Evolutionary conservation across 495 filamentous ascomycete genomes (phyloP), one percentile per base, ranked within the genome.

Genomic region (Schizothecium vesticola): DNA sequence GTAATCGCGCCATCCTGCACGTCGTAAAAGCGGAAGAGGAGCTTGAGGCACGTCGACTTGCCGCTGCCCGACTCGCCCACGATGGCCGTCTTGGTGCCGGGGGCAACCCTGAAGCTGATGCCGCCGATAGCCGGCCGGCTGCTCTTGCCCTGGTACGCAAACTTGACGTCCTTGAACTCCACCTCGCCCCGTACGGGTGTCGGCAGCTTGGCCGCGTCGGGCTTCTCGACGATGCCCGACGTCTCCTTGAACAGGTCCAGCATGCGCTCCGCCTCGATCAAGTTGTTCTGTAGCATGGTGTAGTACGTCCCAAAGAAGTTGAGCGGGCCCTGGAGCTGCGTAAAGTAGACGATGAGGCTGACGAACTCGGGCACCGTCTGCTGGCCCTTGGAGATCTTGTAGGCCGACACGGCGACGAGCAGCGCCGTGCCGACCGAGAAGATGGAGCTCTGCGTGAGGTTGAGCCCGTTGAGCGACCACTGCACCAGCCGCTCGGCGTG

Each of bases 301-400:
- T 97, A 97, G 79, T 96, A 97, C 0, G 94, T 94, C 36, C 94
- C 94, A 77, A 97, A 97, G 84, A 96, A 99, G 78, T 97, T 97
- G 72, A 99, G 84, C 10, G 95, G 95, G 1, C 88, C 90, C 78
- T 97, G 93, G 31, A 99, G 83, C 77, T 99, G 95, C 29, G 87
- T 89, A 84, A 98, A 93, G 80, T 97, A 99, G 6, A 90, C 91
- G 68, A 98, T 82, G 64, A 98, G 81, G 3, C 82, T 79, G 9
- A 95, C 90, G 74, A 97, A 97, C 63, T 90, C 82, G 69, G 92
- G 91, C 11, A 97, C 92, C 23, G 82, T 78, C 23, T 85, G 87
- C 73, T 88, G 82, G 11, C 87, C 87, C 29, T 82, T 88, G 0
- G 92, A 89, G 24, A 97, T 91, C 78, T 97, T 92, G 76, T 91